Percentiles rank a stretch among this genome's conserved stretches.
phyloP scores from a whole-genome alignment of 805 yeast genomes.

The Saturnispora diversa region DNA sequence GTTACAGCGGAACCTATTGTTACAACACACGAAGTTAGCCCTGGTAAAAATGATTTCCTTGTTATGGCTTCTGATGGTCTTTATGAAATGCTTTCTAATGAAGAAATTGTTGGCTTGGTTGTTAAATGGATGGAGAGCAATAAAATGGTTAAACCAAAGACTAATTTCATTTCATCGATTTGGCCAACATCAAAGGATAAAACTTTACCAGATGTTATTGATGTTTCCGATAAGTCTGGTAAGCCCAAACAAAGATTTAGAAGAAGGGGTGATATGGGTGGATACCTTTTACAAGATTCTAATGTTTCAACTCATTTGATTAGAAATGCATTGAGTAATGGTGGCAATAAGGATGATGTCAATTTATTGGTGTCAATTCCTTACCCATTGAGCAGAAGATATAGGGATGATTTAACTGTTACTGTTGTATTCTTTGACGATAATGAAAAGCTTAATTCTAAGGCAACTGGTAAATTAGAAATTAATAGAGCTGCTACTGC shows the following conservation, averaged over 20 bases:
- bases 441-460: conserved; percentile 46
- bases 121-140: conserved; percentile 86
- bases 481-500: conserved; percentile 49
- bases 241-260: conserved; percentile 72
- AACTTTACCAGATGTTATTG: conserved; percentile 55
- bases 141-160: conserved; percentile 47
- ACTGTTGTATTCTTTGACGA: conserved; percentile 79
- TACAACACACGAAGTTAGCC: conserved; percentile 68
- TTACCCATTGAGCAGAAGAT: conserved; percentile 80
- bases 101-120: conserved; percentile 86
- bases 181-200: conserved; percentile 27
- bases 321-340: conserved; percentile 81
- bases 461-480: conserved; percentile 43
- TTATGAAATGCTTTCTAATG: conserved; percentile 84
- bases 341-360: conserved; percentile 83
- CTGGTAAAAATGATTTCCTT: conserved; percentile 70
- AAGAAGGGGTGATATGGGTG: conserved; percentile 31
- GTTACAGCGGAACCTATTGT: conserved; percentile 95
- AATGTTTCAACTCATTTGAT: conserved; percentile 91
- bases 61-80: conserved; percentile 93
- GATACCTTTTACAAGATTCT: conserved; percentile 64
- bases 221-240: conserved; percentile 49
- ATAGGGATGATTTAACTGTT: conserved; percentile 93
- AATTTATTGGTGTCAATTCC: conserved; percentile 87
- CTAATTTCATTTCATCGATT: conserved; percentile 36